Base-by-base conservation (phyloP, 2,329 filamentous ascomycete species). In the Oidium heveae region DNA sequence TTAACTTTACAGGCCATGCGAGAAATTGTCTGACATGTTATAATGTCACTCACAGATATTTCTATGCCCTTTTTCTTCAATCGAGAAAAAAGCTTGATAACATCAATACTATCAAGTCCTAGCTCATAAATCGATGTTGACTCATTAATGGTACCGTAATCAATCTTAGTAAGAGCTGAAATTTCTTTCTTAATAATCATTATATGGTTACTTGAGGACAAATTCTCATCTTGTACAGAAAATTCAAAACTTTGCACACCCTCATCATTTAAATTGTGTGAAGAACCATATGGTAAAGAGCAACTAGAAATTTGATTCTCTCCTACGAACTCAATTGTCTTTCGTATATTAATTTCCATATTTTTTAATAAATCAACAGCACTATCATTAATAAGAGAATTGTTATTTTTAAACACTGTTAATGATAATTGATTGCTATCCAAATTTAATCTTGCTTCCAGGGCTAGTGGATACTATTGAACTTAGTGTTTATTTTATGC, bases 31-130 rank as follows among this genome's bases (percentile, higher is more conserved):
- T 83, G 77, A 3, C 72, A 72, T 54, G 76, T 80, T 73, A 94
- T 82, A 22, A 95, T 80, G n/a, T 73, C 71, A 59, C 85, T 84
- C n/a, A 88, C 78, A 0, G 80, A 70, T 12, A 94, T 65, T 0
- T 68, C 63, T 20, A 91, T 68, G 0, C 73, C 74, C 4, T 68
- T 66, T 47, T 73, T 75, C 58, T 75, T 82, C 1, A 94, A 70
- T 54, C 79, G 74, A 0, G 86, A 80, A 0, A 84, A 82, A 0
- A 95, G 69, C 61, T 86, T 93, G 65, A 95, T 89, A 1, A 83
- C 76, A 66, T 95, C 88, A 56, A 95, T 93, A 62, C 88, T 94
- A 69, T 95, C 89, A 7, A 95, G 73, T 0, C 88, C 88, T 34
- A 95, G 73, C 60, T 89, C 80, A 41, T 93, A 80, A 12, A 95